Evolutionary conservation across 1,284 basidiomycete species (phyloP).

Genomic region (Violaceomyces palustris): DNA sequence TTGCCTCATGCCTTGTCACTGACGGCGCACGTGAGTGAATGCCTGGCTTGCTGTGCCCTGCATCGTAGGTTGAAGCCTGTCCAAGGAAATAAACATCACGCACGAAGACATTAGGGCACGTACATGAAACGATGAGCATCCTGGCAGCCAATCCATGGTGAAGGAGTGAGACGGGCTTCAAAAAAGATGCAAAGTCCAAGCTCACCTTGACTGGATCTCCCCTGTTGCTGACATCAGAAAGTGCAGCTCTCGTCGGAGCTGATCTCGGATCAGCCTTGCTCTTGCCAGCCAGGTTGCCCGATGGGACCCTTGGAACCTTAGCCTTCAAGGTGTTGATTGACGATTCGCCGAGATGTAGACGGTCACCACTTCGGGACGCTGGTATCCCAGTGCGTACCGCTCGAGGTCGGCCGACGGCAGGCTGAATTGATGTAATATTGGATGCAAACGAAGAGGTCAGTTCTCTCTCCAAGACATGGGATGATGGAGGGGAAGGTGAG

Average conservation of each 20-base stretch:
- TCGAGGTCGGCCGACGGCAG: conserved; percentile 15
- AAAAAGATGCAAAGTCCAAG: too few species aligned
- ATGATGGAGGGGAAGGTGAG: too few species aligned
- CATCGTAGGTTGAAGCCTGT: background rate
- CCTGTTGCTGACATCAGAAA: conserved; percentile 29
- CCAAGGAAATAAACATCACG: background rate
- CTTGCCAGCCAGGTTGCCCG: background rate
- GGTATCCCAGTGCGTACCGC: conserved; percentile 22
- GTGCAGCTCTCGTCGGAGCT: conserved; percentile 7
- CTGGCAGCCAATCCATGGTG: too few species aligned
- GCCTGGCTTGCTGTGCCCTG: background rate
- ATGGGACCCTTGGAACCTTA: background rate
- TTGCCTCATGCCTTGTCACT: background rate
- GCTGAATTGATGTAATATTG: too few species aligned
- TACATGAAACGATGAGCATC: background rate
- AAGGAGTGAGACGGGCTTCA: too few species aligned
- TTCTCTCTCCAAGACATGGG: too few species aligned
- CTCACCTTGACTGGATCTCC: conserved; percentile 2
- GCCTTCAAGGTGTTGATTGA: background rate
- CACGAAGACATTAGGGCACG: background rate
- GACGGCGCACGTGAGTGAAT: background rate
- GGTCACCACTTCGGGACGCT: conserved; percentile 26
- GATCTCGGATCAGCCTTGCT: background rate
- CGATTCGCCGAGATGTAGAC: conserved; percentile 25
- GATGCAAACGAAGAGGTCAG: too few species aligned